Evolutionary conservation across 2,329 filamentous ascomycete species (phyloP), one percentile per base, ranked within the genome.

Genomic region (Epichloe aotearoae): DNA sequence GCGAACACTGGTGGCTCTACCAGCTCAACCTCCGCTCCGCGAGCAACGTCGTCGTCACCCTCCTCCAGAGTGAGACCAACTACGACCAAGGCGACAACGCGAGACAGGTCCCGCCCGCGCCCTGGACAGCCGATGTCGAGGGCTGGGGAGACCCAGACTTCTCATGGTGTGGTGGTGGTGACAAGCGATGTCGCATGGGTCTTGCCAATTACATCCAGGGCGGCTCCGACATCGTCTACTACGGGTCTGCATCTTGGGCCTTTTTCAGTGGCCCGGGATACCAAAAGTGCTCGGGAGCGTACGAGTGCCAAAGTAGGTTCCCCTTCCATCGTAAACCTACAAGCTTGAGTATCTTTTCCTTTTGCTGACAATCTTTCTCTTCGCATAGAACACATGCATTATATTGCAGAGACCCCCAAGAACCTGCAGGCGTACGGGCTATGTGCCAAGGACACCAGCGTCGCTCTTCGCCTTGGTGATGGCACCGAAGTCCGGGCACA

Each of bases 1-100:
- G 69, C 44, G 78, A 82, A 64, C 78, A 82, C 61, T 73, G 72
- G 63, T 73, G 73, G 61, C 62, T 81, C 46, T 82, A 81, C 64
- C 75, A 81, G 62, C 73, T 79, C 55, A 75, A 78, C 54, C 61
- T 80, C 48, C 65, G 69, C 46, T 63, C 66, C 37, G 74, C 76
- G 1, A 59, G 66, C 50, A 76, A 77, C 53, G 69, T 80, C 8
- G 67, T 75, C 50, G 65, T 75, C 14, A 69, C 69, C 14, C 57
- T 78, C 60, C 67, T 76, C 52, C 75, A 80, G 62, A 70, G 69
- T 44, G 77, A 80, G 62, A 77, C 76, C 10, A 76, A 76, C 56
- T 63, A 64, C 47, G 55, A 62, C 10, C 60, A 62, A 40, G 61
- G 59, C 42, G 49, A 68, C 53, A 63, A 72, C 56, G 60, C 62